Conservation (phyloP, 805 yeast genomes). For the Starmerella riodocensis region DNA sequence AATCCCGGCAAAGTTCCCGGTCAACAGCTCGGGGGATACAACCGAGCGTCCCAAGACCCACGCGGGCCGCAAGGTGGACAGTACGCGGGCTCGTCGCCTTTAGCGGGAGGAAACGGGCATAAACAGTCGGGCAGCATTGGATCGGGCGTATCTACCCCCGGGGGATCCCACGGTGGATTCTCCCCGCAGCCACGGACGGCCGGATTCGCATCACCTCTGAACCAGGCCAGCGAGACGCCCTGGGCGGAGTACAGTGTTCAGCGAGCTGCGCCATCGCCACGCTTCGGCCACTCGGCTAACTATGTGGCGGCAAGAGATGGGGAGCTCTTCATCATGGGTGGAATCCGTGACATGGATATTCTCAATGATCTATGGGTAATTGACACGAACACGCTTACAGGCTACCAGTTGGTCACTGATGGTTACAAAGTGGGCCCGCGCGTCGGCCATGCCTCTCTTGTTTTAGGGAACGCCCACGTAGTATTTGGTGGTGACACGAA, state of each 20-base stretch:
- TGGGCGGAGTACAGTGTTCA: slow-evolving; percentile 27
- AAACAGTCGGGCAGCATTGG: neutral
- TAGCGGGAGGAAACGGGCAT: too few relatives aligned
- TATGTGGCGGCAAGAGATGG: slow-evolving; percentile 62
- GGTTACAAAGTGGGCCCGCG: slow-evolving; percentile 72
- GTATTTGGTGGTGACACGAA: slow-evolving; percentile 94
- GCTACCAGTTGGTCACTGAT: slow-evolving; percentile 55
- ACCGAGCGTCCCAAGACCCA: too few relatives aligned
- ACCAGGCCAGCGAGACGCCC: slow-evolving; percentile 23
- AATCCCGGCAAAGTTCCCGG: too few relatives aligned
- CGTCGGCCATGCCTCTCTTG: slow-evolving; percentile 85
- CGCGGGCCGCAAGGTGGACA: too few relatives aligned
- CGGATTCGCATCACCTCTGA: slow-evolving; percentile 10
- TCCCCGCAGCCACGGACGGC: too few relatives aligned
- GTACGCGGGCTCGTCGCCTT: too few relatives aligned
- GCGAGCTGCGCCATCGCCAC: slow-evolving; percentile 70
- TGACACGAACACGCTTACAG: slow-evolving; percentile 35
- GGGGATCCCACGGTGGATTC: neutral
- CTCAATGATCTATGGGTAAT: slow-evolving; percentile 94
- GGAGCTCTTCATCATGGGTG: slow-evolving; percentile 85
- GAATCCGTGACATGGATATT: slow-evolving; percentile 80
- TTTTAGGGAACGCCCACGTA: slow-evolving; percentile 89
- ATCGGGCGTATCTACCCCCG: neutral
- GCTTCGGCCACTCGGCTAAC: slow-evolving; percentile 85
- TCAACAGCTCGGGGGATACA: too few relatives aligned